A percentile compares a stretch with the other conserved stretches of the same genome.
Conservation (phyloP, 2,329 filamentous ascomycete species). For the Phialophora macrospora region DNA sequence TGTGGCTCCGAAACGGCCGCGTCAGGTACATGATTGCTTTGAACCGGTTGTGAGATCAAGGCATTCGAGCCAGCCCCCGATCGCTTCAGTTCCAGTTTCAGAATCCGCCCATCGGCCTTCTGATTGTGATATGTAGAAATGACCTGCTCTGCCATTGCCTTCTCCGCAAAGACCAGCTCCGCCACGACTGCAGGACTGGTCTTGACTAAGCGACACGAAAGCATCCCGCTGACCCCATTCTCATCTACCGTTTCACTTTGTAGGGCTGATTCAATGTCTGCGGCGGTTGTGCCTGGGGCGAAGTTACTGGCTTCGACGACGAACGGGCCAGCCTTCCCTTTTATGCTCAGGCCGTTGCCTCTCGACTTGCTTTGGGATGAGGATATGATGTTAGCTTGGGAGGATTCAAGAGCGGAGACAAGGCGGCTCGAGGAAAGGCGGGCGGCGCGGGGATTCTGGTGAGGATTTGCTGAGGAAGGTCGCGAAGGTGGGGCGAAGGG, state of each 20-base stretch:
- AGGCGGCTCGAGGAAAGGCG: slow-evolving; percentile 39
- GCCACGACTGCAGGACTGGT: slow-evolving; percentile 62
- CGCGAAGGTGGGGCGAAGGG: slow-evolving; percentile 36
- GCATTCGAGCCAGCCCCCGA: slow-evolving; percentile 23
- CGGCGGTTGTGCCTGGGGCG: slow-evolving; percentile 68
- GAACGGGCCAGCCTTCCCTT: slow-evolving; percentile 60
- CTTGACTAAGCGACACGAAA: slow-evolving; percentile 59
- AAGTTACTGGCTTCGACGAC: slow-evolving; percentile 67
- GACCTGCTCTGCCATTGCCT: slow-evolving; percentile 61
- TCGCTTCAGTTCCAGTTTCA: slow-evolving; percentile 62
- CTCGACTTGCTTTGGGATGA: slow-evolving; percentile 41
- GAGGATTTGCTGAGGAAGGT: slow-evolving; percentile 41
- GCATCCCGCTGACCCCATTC: slow-evolving; percentile 47
- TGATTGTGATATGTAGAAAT: slow-evolving; percentile 67
- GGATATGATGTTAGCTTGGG: slow-evolving; percentile 43
- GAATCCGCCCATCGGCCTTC: slow-evolving; percentile 65
- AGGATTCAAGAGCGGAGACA: slow-evolving; percentile 37
- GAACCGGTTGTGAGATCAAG: not conserved
- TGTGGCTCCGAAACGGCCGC: slow-evolving; percentile 2
- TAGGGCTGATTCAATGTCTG: slow-evolving; percentile 67
- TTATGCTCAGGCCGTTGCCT: slow-evolving; percentile 57
- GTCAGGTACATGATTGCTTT: not conserved
- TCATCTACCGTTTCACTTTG: slow-evolving; percentile 47
- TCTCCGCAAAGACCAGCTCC: slow-evolving; percentile 63
- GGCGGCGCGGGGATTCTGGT: slow-evolving; percentile 43